Evolutionary conservation across 495 filamentous ascomycete species (phyloP), one percentile per base, ranked within the genome.

Genomic region (Articulospora tetracladia): DNA sequence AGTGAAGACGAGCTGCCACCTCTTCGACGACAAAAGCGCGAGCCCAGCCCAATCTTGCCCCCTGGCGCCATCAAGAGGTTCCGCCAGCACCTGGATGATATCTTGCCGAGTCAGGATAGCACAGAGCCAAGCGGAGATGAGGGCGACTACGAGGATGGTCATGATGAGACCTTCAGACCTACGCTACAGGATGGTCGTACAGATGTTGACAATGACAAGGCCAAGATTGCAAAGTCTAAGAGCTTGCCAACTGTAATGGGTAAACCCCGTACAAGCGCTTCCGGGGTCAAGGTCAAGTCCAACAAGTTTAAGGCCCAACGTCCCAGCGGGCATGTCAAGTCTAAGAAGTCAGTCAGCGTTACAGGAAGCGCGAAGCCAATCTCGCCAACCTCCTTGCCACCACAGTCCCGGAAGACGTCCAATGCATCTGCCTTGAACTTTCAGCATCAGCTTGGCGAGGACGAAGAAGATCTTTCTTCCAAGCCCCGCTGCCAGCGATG

Each of bases 401-500:
- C 70, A 7, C 79, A 80, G 24, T 86, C 88, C 13, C 91, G 94
- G 69, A 97, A 96, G 73, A 81, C 85, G 30, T 91, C 90, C 22
- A 83, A 88, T 30, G 81, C 85, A 4, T 87, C 88, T 20, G 79
- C 83, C 13, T 76, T 87, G 56, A 84, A 85, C 61, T 83, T 87
- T 69, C 86, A 87, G 62, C 81, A 86, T 54, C 81, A 83, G 62
- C 84, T 92, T 51, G 89, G 84, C 49, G 85, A 84, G 3, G 94
- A 96, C 61, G 90, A 96, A 46, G 91, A 95, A 51, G 92, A 96
- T 63, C 76, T 96, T 20, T 95, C 91, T 1, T 91, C 88, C 36
- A 97, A 97, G 74, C 94, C 94, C 27, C 93, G 94, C 64, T 98
- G 94, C 79, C 94, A 98, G 70, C 90, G 94, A 48, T 98, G 94